Evolutionary conservation across 108 stramenopile species (phyloP).

Genomic region (Schizochytrium sp.): DNA sequence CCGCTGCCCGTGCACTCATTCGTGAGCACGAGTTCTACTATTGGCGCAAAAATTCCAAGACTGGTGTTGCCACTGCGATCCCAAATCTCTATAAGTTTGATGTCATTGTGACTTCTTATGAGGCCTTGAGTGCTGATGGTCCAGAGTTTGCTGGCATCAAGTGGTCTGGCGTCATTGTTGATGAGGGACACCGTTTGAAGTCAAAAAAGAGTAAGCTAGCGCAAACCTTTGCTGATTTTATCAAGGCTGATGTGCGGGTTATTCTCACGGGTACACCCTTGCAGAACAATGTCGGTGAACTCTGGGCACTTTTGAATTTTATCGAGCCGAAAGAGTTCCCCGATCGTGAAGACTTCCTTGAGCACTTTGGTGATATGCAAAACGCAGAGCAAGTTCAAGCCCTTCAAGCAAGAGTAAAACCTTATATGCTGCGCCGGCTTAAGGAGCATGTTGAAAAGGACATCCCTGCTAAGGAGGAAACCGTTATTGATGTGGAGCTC

Average conservation of each 20-base stretch:
- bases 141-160: slow-evolving; percentile 83
- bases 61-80: background rate
- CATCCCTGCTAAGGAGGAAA: slow-evolving; percentile 98
- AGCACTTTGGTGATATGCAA: slow-evolving; percentile 89
- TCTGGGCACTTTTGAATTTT: slow-evolving; percentile 91
- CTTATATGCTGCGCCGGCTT: slow-evolving; percentile 94
- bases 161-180: slow-evolving; percentile 93
- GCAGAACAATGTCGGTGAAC: slow-evolving; percentile 87
- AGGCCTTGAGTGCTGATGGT: slow-evolving; percentile 87
- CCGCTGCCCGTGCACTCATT: slow-evolving; percentile 81
- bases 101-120: slow-evolving; percentile 90
- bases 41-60: slow-evolving; percentile 71
- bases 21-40: slow-evolving; percentile 87
- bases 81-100: slow-evolving; percentile 71
- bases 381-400: slow-evolving; percentile 91
- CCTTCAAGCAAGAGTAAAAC: slow-evolving; percentile 89
- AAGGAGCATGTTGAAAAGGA: slow-evolving; percentile 98
- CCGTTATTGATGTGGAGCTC: slow-evolving; percentile 98
- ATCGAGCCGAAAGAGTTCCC: slow-evolving; percentile 73
- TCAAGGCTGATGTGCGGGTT: slow-evolving; percentile 83
- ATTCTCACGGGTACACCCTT: slow-evolving; percentile 95
- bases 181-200: slow-evolving; percentile 96
- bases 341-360: slow-evolving; percentile 84
- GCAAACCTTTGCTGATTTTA: slow-evolving; percentile 83
- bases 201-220: slow-evolving; percentile 84